Percentiles rank a stretch among this genome's conserved stretches.
Conservation (phyloP, 2,329 filamentous ascomycete genomes). For the Decorospora gaudefroyi region DNA sequence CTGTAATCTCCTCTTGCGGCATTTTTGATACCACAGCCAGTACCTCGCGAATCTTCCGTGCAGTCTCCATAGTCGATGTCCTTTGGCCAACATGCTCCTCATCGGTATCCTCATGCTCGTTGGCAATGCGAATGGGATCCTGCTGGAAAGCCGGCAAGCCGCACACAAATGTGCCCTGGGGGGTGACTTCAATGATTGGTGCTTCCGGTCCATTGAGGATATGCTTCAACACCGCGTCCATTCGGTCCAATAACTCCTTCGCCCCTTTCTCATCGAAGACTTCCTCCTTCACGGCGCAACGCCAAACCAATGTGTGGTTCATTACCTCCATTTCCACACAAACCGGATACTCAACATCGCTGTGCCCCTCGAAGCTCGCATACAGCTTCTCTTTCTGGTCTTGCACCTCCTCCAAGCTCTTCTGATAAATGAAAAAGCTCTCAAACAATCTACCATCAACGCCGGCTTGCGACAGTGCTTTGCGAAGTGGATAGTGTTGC, state of each 20-base stretch:
- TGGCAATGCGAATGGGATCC: not conserved
- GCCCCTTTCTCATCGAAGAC: conserved; percentile 57
- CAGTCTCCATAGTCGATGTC: conserved; percentile 38
- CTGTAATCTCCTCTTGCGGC: conserved; percentile 61
- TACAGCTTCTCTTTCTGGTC: conserved; percentile 53
- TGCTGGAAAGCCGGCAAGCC: conserved; percentile 58
- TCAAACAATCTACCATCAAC: conserved; percentile 61
- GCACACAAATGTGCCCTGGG: conserved; percentile 64
- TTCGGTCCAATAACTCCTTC: conserved; percentile 57
- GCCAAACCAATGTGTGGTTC: conserved; percentile 65
- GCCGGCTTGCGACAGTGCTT: conserved; percentile 61
- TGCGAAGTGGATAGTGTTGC: conserved; percentile 77
- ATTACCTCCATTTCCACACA: conserved; percentile 78
- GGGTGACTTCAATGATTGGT: conserved; percentile 60
- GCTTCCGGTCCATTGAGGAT: conserved; percentile 58
- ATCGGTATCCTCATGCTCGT: not conserved
- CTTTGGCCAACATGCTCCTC: not conserved
- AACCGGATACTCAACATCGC: conserved; percentile 78
- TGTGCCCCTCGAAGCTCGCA: conserved; percentile 64
- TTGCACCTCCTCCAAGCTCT: conserved; percentile 46
- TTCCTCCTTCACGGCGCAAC: conserved; percentile 68
- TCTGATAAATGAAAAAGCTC: conserved; percentile 69
- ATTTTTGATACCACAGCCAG: conserved; percentile 64
- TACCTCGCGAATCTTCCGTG: conserved; percentile 52
- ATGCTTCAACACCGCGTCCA: conserved; percentile 64